phyloP scores from a whole-genome alignment of 371 early-diverging fungal genomes.

The Apophysomyces trapeziformis region DNA sequence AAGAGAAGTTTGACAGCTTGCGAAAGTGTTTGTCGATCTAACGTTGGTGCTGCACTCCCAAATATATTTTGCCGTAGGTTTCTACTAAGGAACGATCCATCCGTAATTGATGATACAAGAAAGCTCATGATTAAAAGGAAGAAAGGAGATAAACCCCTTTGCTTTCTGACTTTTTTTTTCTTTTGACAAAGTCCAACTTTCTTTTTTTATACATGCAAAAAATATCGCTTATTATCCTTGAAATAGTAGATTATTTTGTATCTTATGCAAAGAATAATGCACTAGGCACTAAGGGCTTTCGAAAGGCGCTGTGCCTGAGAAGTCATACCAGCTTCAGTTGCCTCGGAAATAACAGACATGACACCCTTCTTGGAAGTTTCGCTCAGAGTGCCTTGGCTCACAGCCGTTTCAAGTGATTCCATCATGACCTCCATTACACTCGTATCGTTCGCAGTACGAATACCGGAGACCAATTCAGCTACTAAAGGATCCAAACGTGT shows the following conservation, averaged over 20 bases:
- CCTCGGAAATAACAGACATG: slow-evolving; percentile 46
- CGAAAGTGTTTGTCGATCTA: slow-evolving; percentile 47
- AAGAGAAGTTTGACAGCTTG: slow-evolving; percentile 58
- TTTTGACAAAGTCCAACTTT: neutral
- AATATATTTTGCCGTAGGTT: neutral
- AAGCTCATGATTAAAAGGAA: slow-evolving; percentile 13
- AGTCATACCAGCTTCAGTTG: slow-evolving; percentile 27
- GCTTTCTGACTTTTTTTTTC: neutral
- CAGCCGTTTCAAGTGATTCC: slow-evolving; percentile 64
- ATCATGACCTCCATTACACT: slow-evolving; percentile 67
- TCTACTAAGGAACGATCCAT: slow-evolving; percentile 4
- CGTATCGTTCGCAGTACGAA: slow-evolving; percentile 59
- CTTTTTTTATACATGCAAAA: slow-evolving; percentile 5
- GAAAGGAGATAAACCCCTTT: neutral
- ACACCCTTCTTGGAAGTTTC: slow-evolving; percentile 66
- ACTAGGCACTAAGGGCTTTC: slow-evolving; percentile 3
- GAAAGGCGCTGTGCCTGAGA: slow-evolving; percentile 35
- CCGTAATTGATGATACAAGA: slow-evolving; percentile 1
- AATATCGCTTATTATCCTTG: slow-evolving; percentile 11
- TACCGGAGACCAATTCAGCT: slow-evolving; percentile 79
- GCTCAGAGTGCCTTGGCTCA: slow-evolving; percentile 61
- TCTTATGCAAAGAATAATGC: neutral
- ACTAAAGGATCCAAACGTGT: slow-evolving; percentile 88
- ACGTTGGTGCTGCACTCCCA: slow-evolving; percentile 8
- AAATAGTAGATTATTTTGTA: slow-evolving; percentile 3